Evolutionary conservation across 2,329 filamentous ascomycete species (phyloP).

Genomic region (Bipolaris sorokiniana): DNA sequence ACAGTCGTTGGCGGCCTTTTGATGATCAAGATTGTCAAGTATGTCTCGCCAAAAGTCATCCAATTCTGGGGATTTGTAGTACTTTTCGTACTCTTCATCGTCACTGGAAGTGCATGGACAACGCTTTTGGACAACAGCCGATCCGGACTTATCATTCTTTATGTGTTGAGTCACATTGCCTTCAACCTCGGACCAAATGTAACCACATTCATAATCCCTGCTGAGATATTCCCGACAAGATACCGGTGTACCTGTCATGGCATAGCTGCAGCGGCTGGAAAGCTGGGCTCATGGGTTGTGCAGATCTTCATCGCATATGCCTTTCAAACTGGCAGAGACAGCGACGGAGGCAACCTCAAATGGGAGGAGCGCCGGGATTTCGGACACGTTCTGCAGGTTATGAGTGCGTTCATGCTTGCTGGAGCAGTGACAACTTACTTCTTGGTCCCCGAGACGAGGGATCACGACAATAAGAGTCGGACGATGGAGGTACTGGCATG

Average conservation of each 20-base stretch:
- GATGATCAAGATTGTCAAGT: constrained; percentile 46
- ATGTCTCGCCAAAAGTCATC: constrained; percentile 41
- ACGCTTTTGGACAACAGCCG: constrained; percentile 33
- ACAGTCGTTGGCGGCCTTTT: constrained; percentile 37
- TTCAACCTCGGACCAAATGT: constrained; percentile 48
- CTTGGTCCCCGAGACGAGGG: constrained; percentile 42
- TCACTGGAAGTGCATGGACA: constrained; percentile 42
- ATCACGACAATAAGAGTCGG: constrained; percentile 41
- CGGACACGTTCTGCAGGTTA: constrained; percentile 40
- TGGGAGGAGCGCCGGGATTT: constrained; percentile 37
- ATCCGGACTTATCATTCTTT: constrained; percentile 39
- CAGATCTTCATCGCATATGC: constrained; percentile 49
- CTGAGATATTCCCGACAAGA: constrained; percentile 62
- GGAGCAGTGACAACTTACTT: constrained; percentile 43
- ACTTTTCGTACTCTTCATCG: constrained; percentile 41
- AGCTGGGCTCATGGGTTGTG: constrained; percentile 58
- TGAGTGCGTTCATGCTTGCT: constrained; percentile 45
- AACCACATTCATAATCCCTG: constrained; percentile 55
- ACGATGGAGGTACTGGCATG: constrained; percentile 42
- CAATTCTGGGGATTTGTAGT: constrained; percentile 45
- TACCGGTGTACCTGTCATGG: constrained; percentile 62
- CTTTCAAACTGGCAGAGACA: constrained; percentile 26
- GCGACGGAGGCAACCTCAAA: constrained; percentile 15
- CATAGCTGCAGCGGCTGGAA: constrained; percentile 60
- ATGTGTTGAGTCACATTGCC: constrained; percentile 42